Conservation (phyloP, 2,329 filamentous ascomycete species). For the Claviceps capensis region DNA sequence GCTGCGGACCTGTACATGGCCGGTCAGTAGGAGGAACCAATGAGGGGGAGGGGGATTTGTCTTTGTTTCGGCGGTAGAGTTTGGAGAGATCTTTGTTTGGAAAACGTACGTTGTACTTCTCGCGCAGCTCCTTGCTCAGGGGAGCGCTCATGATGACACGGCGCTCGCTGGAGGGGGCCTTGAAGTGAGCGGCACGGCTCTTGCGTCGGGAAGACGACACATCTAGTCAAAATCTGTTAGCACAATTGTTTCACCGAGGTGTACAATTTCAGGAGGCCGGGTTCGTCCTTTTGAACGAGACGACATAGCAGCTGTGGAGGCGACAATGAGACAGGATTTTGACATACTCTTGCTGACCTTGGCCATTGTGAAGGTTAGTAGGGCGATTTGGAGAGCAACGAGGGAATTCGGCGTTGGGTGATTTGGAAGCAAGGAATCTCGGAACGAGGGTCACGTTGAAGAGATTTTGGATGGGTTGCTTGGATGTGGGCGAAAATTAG, state of each 20-base stretch:
- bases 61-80: not conserved
- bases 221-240: constrained; percentile 23
- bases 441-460: not conserved
- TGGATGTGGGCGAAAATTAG: constrained; percentile 21
- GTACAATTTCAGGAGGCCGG: not conserved
- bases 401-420: constrained; percentile 19
- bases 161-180: constrained; percentile 84
- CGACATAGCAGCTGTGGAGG: not conserved
- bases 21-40: not conserved
- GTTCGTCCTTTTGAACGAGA: no score
- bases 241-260: not conserved
- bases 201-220: constrained; percentile 80
- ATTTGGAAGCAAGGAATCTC: constrained; percentile 8
- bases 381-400: constrained; percentile 11
- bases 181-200: constrained; percentile 98
- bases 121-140: constrained; percentile 90
- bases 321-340: not conserved
- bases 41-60: not conserved
- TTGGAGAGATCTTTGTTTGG: not conserved
- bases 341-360: constrained; percentile 51
- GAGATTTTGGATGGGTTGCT: constrained; percentile 5
- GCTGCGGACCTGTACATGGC: constrained; percentile 57
- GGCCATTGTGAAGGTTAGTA: constrained; percentile 43
- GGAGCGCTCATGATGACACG: constrained; percentile 95
- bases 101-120: constrained; percentile 88